Evolutionary conservation across 108 stramenopile species (phyloP).

Genomic region (Discostella stelligeroides): DNA sequence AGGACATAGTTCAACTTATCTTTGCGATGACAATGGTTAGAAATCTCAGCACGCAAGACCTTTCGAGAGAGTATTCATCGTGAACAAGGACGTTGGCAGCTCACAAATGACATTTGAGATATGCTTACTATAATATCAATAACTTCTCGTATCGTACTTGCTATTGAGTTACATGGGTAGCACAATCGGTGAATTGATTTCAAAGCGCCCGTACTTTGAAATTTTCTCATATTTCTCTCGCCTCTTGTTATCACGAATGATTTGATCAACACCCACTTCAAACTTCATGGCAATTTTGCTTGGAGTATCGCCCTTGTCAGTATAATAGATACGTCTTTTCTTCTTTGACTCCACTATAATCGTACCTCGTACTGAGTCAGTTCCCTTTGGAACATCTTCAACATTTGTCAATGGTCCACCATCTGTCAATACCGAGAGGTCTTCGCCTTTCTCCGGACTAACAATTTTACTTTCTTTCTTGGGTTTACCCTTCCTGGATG

Average conservation of each 20-base stretch:
- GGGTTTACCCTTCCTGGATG: too few relatives aligned
- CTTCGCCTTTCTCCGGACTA: neutral
- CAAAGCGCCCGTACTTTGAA: neutral
- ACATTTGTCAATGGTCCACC: neutral
- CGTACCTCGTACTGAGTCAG: too few relatives aligned
- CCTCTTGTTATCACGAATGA: constrained; percentile 1
- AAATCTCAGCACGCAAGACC: too few relatives aligned
- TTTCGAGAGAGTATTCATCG: too few relatives aligned
- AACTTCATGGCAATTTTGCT: constrained; percentile 1
- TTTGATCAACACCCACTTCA: neutral
- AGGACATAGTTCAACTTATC: too few relatives aligned
- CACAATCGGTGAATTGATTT: neutral
- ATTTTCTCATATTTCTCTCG: neutral
- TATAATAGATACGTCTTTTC: constrained; percentile 13
- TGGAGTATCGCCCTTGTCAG: neutral
- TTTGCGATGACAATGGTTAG: too few relatives aligned
- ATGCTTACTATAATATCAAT: too few relatives aligned
- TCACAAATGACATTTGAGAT: too few relatives aligned
- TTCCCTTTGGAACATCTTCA: neutral
- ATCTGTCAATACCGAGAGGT: neutral
- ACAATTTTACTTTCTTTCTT: neutral
- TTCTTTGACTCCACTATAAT: too few relatives aligned
- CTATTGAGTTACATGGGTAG: neutral
- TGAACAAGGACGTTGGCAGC: too few relatives aligned
- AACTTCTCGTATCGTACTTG: too few relatives aligned